Percentiles rank a stretch among this genome's conserved stretches.
Conservation (phyloP, 2,329 filamentous ascomycete species). For the Mariannaea elegans region DNA sequence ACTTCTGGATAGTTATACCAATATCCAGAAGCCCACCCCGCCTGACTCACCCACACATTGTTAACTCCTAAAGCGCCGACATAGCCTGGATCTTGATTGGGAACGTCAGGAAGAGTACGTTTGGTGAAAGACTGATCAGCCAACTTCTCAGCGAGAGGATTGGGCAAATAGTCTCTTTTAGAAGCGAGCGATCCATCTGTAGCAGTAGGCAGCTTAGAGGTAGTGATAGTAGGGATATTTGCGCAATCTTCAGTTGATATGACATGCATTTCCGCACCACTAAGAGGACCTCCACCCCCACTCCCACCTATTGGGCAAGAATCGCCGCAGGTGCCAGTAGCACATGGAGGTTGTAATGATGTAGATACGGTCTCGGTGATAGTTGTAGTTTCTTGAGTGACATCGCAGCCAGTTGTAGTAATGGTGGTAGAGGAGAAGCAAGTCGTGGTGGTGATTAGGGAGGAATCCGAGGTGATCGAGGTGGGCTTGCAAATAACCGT, state of each 20-base stretch:
- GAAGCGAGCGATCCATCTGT: neutral
- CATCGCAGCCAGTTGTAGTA: no score
- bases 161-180: neutral
- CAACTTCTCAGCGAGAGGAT: slow-evolving; percentile 3
- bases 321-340: slow-evolving; percentile 23
- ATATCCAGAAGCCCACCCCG: slow-evolving; percentile 15
- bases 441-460: no score
- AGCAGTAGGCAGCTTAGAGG: slow-evolving; percentile 17
- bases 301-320: slow-evolving; percentile 21
- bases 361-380: no score
- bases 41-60: slow-evolving; percentile 29
- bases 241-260: slow-evolving; percentile 17
- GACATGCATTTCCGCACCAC: slow-evolving; percentile 15
- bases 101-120: slow-evolving; percentile 17
- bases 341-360: no score
- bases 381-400: no score
- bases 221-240: slow-evolving; percentile 21
- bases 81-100: slow-evolving; percentile 23
- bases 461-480: no score
- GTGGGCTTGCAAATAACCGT: no score
- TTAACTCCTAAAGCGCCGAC: slow-evolving; percentile 5
- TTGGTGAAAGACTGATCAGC: neutral
- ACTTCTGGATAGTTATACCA: slow-evolving; percentile 17
- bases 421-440: no score
- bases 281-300: slow-evolving; percentile 12